Evolutionary conservation across 305 asterid species (phyloP).

Genomic region (Solanum hybrid): DNA sequence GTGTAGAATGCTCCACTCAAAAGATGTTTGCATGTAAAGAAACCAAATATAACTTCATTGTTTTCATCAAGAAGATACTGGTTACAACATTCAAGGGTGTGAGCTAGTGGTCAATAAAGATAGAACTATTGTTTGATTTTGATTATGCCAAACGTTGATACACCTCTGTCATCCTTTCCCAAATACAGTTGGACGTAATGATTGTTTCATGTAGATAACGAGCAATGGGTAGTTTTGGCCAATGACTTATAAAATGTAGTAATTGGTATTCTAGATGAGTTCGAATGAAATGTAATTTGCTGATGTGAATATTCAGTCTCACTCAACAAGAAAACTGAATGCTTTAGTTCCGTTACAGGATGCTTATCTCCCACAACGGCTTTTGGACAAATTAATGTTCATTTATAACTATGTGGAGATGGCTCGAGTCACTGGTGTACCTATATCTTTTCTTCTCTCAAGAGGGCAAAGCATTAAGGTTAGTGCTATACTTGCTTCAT

Average conservation of each 20-base stretch:
- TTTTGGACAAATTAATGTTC: slow-evolving; percentile 92
- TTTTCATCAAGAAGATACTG: neutral
- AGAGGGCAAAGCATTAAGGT: slow-evolving; percentile 99
- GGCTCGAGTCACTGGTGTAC: slow-evolving; percentile 99
- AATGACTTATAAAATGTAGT: neutral
- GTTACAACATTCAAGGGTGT: neutral
- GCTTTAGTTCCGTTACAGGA: slow-evolving; percentile 38
- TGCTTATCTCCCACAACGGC: slow-evolving; percentile 99
- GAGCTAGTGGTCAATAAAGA: neutral
- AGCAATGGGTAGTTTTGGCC: neutral
- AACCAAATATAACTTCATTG: neutral
- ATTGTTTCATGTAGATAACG: neutral
- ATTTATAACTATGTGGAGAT: slow-evolving; percentile 95
- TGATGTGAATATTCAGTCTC: neutral
- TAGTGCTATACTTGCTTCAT: slow-evolving; percentile 1
- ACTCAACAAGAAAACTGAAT: neutral
- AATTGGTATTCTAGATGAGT: neutral
- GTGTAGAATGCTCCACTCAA: neutral
- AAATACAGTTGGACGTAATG: neutral
- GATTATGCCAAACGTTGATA: neutral
- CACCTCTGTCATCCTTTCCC: neutral
- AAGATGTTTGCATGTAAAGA: neutral
- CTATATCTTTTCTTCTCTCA: slow-evolving; percentile 88
- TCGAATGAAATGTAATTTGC: neutral
- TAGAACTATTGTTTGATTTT: neutral